Evolutionary conservation across 2,329 filamentous ascomycete species (phyloP), one percentile per base, ranked within the genome.

Genomic region (Aspergillus proliferans): DNA sequence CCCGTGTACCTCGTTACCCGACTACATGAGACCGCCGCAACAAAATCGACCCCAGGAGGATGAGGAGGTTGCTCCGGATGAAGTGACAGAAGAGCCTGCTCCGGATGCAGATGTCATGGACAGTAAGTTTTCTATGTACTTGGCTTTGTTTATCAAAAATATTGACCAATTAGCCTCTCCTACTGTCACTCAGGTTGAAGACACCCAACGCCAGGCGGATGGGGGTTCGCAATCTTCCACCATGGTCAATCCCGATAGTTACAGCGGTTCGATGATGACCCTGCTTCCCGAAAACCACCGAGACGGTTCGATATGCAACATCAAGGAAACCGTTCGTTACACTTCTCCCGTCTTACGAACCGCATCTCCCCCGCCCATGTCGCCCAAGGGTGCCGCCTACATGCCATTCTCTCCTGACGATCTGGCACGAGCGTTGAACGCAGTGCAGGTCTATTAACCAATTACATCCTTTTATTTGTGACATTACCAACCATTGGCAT

Each of bases 211-310:
- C 47, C 62, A 61, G 33, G 54, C 55, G 42, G 58, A 61, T 44
- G 52, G 55, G 14, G 64, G 58, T 30, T 71, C 68, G 3, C 59
- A 67, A 40, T 66, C 68, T 3, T 69, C 68, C 5, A 70, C 68
- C 6, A 55, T 63, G 43, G 59, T 69, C 50, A 64, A 65, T 46
- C 54, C 64, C 12, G 60, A 66, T 22, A 70, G 66, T 49, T 65
- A 61, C 43, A 63, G 52, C 47, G 61, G 61, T 38, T 70, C 68
- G 4, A 57, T 64, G 50, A 62, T 62, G 62, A 70, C 68, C 1
- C 57, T 70, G 2, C 59, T 62, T 18, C 57, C 58, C 6, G 65
- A 65, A 22, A 55, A 59, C 43, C 48, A 59, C 6, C 55, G 55
- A 2, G 56, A 62, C 10, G 64, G 67, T 44, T 56, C 63, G 3